Conservation (phyloP, 768 basidiomycete genomes). For the Suillus bovinus region DNA sequence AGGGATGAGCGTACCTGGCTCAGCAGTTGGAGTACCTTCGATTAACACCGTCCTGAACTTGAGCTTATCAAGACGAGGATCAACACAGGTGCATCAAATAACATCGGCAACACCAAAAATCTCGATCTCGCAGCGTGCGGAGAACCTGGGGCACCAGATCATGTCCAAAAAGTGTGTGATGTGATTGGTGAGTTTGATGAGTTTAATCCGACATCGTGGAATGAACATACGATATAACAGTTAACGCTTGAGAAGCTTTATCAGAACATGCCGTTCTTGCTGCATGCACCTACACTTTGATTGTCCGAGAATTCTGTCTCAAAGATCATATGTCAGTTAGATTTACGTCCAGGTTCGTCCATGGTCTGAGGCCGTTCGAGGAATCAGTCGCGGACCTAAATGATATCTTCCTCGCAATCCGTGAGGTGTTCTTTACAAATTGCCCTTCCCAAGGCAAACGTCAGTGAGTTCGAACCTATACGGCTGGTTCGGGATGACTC, state of each 20-base stretch:
- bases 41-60: constrained; percentile 98
- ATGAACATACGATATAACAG: constrained; percentile 83
- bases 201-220: constrained; percentile 6
- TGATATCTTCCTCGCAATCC: not conserved
- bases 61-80: constrained; percentile 92
- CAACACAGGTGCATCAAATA: constrained; percentile 97
- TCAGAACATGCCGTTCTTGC: not conserved
- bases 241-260: constrained; percentile 68
- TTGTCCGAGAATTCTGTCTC: not conserved
- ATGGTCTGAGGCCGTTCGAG: not conserved
- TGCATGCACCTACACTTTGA: not conserved
- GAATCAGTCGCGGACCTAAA: not conserved
- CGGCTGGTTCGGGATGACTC: too few species aligned
- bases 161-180: constrained; percentile 95
- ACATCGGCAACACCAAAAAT: constrained; percentile 93
- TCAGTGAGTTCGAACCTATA: not conserved
- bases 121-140: constrained; percentile 93
- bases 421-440: not conserved
- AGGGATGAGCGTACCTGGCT: too few species aligned
- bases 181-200: constrained; percentile 49
- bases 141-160: constrained; percentile 93
- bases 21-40: too few species aligned
- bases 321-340: not conserved
- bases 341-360: not conserved
- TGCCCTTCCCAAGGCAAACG: not conserved